Base-by-base conservation (phyloP, 1,139 yeast species). In the Blastobotrys illinoisensis region DNA sequence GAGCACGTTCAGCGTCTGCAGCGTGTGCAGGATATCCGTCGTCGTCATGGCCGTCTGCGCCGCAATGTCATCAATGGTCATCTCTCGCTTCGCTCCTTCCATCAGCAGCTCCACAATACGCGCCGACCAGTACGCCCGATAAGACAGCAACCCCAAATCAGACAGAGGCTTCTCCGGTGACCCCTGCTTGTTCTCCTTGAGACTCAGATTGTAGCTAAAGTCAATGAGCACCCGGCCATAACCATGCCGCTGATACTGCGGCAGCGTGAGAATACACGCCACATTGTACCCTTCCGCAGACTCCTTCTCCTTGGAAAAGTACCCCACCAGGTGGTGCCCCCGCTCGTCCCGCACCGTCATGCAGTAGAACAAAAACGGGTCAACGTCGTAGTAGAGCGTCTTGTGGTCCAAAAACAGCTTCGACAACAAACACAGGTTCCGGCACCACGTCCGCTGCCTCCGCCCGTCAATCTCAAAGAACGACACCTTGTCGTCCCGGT, bases 101-200 rank as follows among this genome's bases (percentile, higher is more conserved):
- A 87, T 85, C 43, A 93, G 72, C 44, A 89, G 69, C 54, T 83
- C 85, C 13, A 90, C 85, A 56, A 93, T 77, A 0, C 95, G 84
- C 64, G 93, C 98, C 0, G 98, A 85, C 99, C 99, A 93, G 68
- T 80, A 95, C 0, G 98, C 97, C 69, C 99, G 83, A 68, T 95
- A 93, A 3, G 96, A 88, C 50, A 93, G 77, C 40, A 93, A 76
- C 36, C 99, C 99, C 66, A 93, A 78, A 77, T 93, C 98, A 0
- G 97, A 89, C 32, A 93, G 76, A 1, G 99, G 99, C 65, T 95
- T 95, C 71, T 93, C 99, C 0, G 99, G 99, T 0, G 97, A 89
- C 0, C 99, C 99, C 1, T 85, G 82, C 68, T 91, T 93, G 56
- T 85, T 85, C 67, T 95, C 99, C 56, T 83, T 86, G 64, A 85